Evolutionary conservation across 2,329 filamentous ascomycete genomes (phyloP), one percentile per base, ranked within the genome.

Genomic region (Hypoxylon sp.): DNA sequence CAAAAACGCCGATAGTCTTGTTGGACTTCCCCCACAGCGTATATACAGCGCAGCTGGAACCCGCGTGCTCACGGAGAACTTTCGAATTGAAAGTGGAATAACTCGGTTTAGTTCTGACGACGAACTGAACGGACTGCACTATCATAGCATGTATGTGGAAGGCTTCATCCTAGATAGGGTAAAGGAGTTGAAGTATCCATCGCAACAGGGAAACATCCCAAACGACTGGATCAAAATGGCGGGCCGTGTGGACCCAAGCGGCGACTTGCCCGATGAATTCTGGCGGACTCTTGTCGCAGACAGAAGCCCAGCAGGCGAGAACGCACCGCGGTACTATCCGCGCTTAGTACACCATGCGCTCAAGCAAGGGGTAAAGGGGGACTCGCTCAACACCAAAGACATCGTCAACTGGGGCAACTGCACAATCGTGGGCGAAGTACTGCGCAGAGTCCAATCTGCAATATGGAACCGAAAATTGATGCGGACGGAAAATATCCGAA

Each of bases 381-480:
- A 57, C 53, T 37, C 53, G 13, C 59, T 67, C 2, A 51, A 67
- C 31, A 67, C 65, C 15, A 42, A 53, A 3, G 39, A 54, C 13
- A 39, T 58, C 24, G 50, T 67, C n/a, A 47, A 67, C 46, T 67
- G 53, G 58, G 51, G 46, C 8, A 59, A 50, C 13, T 58, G 48
- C 48, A 59, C 24, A 32, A 48, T 63, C 29, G 59, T 67, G 4
- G 59, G 65, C n/a, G 59, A 67, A 13, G 65, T 67, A 2, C 42
- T 67, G 11, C 52, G 58, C 11, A 53, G 59, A 27, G 65, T 67
- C 11, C 65, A 48, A 7, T 67, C 65, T 5, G 39, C 42, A 6
- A 67, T 67, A 47, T 67, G 65, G 65, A 67, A 67, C 50, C 59
- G 65, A 21, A 47, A 24, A 15, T 13, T 67, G 59, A 67, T 67